Percentiles rank a stretch among this genome's conserved stretches.
These are phyloP conservation scores for Trametes elegans DNA, from an alignment of 768 basidiomycete species.

Conservation along the genomic window DNA sequence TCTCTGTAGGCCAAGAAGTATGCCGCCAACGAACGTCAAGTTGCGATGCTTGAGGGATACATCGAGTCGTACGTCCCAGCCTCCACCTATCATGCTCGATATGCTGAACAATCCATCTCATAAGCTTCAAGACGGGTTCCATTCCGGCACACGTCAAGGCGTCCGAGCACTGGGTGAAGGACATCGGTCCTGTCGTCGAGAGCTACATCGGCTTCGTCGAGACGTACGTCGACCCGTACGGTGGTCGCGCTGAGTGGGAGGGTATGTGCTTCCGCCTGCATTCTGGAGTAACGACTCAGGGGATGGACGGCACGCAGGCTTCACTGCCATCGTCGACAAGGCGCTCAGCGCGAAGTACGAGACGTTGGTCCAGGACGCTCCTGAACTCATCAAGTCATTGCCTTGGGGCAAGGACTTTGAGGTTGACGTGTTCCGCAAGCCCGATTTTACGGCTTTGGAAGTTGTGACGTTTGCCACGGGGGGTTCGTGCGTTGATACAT, in stretches of 20 bases:
- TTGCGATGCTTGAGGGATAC: conserved; percentile 73
- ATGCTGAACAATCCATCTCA: not conserved
- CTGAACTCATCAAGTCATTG: conserved; percentile 73
- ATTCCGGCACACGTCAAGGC: conserved; percentile 78
- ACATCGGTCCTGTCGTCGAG: conserved; percentile 84
- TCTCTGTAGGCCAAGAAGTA: conserved; percentile 63
- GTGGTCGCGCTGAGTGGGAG: conserved; percentile 93
- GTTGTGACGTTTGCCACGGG: conserved; percentile 82
- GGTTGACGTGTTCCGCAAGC: conserved; percentile 69
- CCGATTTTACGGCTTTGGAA: conserved; percentile 86
- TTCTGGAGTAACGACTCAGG: not conserved
- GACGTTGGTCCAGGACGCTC: conserved; percentile 69
- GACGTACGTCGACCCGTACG: conserved; percentile 82
- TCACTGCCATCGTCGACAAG: conserved; percentile 88
- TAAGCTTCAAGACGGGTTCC: conserved; percentile 74
- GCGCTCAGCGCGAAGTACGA: conserved; percentile 80
- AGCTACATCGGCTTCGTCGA: conserved; percentile 86
- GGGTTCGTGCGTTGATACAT: conserved; percentile 41
- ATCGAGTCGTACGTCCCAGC: conserved; percentile 61
- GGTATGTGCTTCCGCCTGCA: conserved; percentile 46
- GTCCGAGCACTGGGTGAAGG: conserved; percentile 81
- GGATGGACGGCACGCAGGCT: conserved; percentile 45
- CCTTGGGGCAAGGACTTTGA: conserved; percentile 68
- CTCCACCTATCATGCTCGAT: not conserved
- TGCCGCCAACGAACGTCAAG: conserved; percentile 70